These are phyloP conservation scores for Yamadazyma songkhlaensis DNA, from an alignment of 1,139 yeast species.

Conservation along the genomic window DNA sequence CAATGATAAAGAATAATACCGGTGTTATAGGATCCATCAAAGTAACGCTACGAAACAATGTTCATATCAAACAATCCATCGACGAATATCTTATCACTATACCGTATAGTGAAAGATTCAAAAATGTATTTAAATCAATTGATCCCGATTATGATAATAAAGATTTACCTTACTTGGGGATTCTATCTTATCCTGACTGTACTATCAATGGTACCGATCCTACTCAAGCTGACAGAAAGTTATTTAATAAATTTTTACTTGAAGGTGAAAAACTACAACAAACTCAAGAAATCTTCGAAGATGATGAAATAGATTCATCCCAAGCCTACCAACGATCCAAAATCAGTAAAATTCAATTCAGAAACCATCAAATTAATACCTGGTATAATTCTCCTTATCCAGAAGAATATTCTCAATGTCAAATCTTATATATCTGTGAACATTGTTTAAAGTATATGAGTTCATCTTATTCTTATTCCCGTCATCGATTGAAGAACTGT, in stretches of 20 bases:
- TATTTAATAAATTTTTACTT: constrained; percentile 35
- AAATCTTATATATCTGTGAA: constrained; percentile 73
- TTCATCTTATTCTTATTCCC: constrained; percentile 60
- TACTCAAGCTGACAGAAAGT: constrained; percentile 42
- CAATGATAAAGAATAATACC: constrained; percentile 3
- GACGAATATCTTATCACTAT: constrained; percentile 5
- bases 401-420: constrained; percentile 68
- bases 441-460: constrained; percentile 80
- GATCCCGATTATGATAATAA: constrained; percentile 14
- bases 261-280: constrained; percentile 24
- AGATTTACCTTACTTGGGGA: constrained; percentile 66
- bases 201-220: constrained; percentile 64
- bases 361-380: constrained; percentile 73
- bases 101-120: constrained; percentile 7
- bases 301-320: background rate
- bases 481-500: constrained; percentile 75
- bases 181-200: constrained; percentile 57
- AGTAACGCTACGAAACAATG: constrained; percentile 1
- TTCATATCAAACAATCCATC: constrained; percentile 2
- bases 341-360: constrained; percentile 59
- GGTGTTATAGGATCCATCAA: constrained; percentile 1
- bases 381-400: constrained; percentile 97
- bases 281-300: constrained; percentile 1
- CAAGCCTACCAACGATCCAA: constrained; percentile 22
- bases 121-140: constrained; percentile 6